Conservation (phyloP, 2,329 filamentous ascomycete genomes). For the Teratosphaeria nubilosa region DNA sequence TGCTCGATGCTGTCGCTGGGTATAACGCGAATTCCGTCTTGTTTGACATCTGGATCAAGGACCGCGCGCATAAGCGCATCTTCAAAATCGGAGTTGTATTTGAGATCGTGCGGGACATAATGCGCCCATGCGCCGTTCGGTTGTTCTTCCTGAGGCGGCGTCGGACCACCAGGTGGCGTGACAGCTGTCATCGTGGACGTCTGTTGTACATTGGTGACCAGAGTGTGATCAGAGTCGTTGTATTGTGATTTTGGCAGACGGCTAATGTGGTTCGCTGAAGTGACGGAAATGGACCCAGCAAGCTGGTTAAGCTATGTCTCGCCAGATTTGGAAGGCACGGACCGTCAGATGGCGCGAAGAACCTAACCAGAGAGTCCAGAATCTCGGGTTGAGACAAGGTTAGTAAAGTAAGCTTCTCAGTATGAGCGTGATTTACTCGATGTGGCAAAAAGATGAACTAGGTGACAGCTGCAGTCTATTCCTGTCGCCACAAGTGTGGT, state of each 20-base stretch:
- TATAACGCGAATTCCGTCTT: conserved; percentile 18
- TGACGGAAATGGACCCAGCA: background rate
- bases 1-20: conserved; percentile 18
- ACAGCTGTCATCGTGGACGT: background rate
- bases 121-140: conserved; percentile 21
- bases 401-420: too few relatives aligned
- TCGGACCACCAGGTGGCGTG: conserved; percentile 1
- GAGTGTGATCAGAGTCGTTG: background rate
- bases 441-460: too few relatives aligned
- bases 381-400: too few relatives aligned
- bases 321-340: background rate
- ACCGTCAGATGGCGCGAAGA: background rate
- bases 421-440: too few relatives aligned
- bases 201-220: background rate
- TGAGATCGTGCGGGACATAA: conserved; percentile 34
- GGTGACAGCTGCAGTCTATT: too few relatives aligned
- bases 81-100: conserved; percentile 36
- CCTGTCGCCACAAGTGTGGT: too few relatives aligned
- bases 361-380: too few relatives aligned
- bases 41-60: conserved; percentile 21
- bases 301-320: background rate
- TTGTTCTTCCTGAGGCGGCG: conserved; percentile 15
- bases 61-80: conserved; percentile 33
- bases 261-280: background rate
- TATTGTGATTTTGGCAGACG: background rate